phyloP scores from a whole-genome alignment of 495 filamentous ascomycete genomes.

The Sordaria brevicollis region DNA sequence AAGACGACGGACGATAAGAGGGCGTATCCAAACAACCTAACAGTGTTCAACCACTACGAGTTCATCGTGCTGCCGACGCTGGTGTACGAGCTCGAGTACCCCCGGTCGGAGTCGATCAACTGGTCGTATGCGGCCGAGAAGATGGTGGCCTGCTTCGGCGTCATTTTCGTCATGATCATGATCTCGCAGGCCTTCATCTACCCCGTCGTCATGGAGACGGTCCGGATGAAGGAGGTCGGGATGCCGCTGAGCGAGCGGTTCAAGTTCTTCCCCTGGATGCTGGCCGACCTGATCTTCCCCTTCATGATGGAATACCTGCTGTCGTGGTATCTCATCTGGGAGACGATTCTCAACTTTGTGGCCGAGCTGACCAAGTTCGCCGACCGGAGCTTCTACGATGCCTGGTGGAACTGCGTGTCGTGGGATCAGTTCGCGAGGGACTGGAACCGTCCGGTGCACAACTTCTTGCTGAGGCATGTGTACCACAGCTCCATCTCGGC shows the following conservation, averaged over 20 bases:
- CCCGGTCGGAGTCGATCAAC: conserved; percentile 54
- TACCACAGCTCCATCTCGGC: conserved; percentile 65
- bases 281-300: conserved; percentile 61
- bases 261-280: conserved; percentile 55
- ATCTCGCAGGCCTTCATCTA: conserved; percentile 48
- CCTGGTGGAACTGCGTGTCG: conserved; percentile 55
- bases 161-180: conserved; percentile 54
- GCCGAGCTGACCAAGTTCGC: conserved; percentile 65
- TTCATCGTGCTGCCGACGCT: conserved; percentile 63
- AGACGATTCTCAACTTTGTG: conserved; percentile 64
- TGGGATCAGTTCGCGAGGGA: conserved; percentile 66
- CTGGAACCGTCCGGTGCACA: conserved; percentile 63
- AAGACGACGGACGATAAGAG: conserved; percentile 32
- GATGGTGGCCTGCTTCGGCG: conserved; percentile 52
- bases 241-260: conserved; percentile 49
- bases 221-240: conserved; percentile 53
- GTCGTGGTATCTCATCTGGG: conserved; percentile 71
- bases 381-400: conserved; percentile 68
- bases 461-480: conserved; percentile 62
- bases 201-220: conserved; percentile 54
- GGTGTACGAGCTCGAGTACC: conserved; percentile 70
- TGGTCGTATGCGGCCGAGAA: conserved; percentile 68
- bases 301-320: conserved; percentile 66
- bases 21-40: conserved; percentile 59
- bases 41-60: conserved; percentile 53